Evolutionary conservation across 2,329 filamentous ascomycete genomes (phyloP), one percentile per base, ranked within the genome.

Genomic region (Fusarium sp.): DNA sequence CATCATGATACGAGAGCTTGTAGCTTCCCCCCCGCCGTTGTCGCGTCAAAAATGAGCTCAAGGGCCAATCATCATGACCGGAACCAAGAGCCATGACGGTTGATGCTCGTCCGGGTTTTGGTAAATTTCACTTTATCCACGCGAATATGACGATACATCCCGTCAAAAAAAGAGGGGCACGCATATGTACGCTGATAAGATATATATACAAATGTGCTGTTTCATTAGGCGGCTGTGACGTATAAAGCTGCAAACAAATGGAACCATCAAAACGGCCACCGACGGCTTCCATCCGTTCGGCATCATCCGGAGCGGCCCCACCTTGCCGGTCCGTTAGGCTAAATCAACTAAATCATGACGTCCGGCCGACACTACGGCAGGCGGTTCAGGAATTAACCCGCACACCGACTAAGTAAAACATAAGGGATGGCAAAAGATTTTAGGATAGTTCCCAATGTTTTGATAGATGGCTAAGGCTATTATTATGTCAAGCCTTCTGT

Each of bases 261-360:
- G 28, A 37, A 53, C 40, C 23, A 36, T 45, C 8, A 40, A 36
- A 51, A 51, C 23, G 26, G 40, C n/a, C 34, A 41, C 34, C 9
- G 42, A 40, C 28, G 18, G 36, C 30, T 54, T 40, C 30, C 26
- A 12, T 57, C 28, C 45, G 49, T 54, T 46, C 49, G 49, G 64
- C 36, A 52, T 37, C 42, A 45, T 52, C 67, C 67, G 53, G 62
- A 28, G 38, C 67, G 67, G 67, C 67, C 67, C 67, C 67, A 67
- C 67, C 38, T 30, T 18, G 41, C 57, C 62, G 66, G 62, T 23
- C 49, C 47, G 52, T 37, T 37, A 51, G 40, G 16, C 40, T 55
- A 46, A 36, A 51, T 36, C n/a, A 51, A 12, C 47, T 45, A 28
- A n/a, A 36, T 38, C 18, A 46, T 62, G 41, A 46, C 20, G 42